Base-by-base conservation (phyloP, 1,284 basidiomycete genomes). In the Coriolopsis trogii region DNA sequence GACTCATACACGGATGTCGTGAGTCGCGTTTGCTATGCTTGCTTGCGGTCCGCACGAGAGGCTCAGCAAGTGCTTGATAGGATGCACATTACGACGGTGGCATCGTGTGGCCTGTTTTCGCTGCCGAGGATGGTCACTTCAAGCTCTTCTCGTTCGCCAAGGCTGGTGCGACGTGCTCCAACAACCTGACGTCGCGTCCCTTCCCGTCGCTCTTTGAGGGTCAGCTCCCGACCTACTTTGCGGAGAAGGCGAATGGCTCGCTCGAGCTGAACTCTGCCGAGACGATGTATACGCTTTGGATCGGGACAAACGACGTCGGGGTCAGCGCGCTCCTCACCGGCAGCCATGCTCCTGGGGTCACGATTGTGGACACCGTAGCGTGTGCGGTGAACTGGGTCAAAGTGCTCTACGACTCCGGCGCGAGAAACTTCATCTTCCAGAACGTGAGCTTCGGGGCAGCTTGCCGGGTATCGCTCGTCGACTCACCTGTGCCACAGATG, bases 231-330 rank as follows among this genome's bases (percentile, higher is more conserved):
- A 23, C 60, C 9, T 78, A 70, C 60, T 51, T 73, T 26, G 59
- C 65, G 10, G 67, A 69, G 41, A 60, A 55, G 54, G 29, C 61
- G 43, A 61, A 69, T 56, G 55, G 67, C 45, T 55, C 61, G 2
- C 42, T 71, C 47, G 57, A 40, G 41, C 53, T 70, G 13, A 38
- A 60, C 24, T 52, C 71, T 0, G 60, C 70, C 8, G 67, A 73
- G 41, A 79, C 78, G 6, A 58, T 78, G 10, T 78, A 74, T 53
- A 74, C 75, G n/a, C 65, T 79, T 6, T 79, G 77, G 78, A 79
- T 79, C 48, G 77, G 76, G 8, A 76, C 77, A 15, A 78, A 78
- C 55, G 76, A 77, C 58, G 63, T 78, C 8, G 78, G 78, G 6
- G 68, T 38, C 18, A 61, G 58, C 25, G 70, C 65, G 21, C 60